These are phyloP conservation scores for Hortiboletus campestris DNA, from an alignment of 768 basidiomycete species.

Conservation along the genomic window DNA sequence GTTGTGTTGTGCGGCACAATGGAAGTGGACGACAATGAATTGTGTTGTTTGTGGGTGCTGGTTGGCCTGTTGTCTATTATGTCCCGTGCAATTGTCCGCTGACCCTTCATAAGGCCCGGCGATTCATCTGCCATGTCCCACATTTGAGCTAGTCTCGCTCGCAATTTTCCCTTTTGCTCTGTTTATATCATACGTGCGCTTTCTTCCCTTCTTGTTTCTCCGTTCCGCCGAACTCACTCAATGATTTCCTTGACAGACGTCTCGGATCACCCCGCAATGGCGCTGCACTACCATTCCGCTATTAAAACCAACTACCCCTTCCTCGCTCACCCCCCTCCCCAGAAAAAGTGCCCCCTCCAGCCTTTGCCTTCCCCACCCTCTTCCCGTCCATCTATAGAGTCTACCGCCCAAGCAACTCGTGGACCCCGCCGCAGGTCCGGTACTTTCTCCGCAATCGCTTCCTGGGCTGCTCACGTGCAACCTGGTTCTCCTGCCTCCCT, in stretches of 20 bases:
- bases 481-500: constrained; percentile 60
- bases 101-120: constrained; percentile 16
- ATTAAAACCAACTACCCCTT: constrained; percentile 37
- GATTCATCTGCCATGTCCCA: neutral
- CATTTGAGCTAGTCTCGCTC: constrained; percentile 22
- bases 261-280: constrained; percentile 13
- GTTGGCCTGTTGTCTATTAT: neutral
- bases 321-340: constrained; percentile 40
- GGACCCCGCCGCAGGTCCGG: constrained; percentile 37
- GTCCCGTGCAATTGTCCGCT: constrained; percentile 23
- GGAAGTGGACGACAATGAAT: neutral
- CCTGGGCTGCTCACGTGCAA: constrained; percentile 66
- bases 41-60: constrained; percentile 20
- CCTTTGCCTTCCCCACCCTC: constrained; percentile 29
- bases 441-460: constrained; percentile 48
- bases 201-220: constrained; percentile 1
- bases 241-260: neutral
- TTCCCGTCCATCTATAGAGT: neutral
- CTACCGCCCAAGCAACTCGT: constrained; percentile 14
- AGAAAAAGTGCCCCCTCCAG: constrained; percentile 34
- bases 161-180: neutral
- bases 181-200: constrained; percentile 1
- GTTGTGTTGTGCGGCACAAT: constrained; percentile 24
- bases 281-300: constrained; percentile 1
- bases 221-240: neutral